Evolutionary conservation across 83 land plant species (phyloP), one percentile per base, ranked within the genome.

Genomic region (Isoetes engelmannii): DNA sequence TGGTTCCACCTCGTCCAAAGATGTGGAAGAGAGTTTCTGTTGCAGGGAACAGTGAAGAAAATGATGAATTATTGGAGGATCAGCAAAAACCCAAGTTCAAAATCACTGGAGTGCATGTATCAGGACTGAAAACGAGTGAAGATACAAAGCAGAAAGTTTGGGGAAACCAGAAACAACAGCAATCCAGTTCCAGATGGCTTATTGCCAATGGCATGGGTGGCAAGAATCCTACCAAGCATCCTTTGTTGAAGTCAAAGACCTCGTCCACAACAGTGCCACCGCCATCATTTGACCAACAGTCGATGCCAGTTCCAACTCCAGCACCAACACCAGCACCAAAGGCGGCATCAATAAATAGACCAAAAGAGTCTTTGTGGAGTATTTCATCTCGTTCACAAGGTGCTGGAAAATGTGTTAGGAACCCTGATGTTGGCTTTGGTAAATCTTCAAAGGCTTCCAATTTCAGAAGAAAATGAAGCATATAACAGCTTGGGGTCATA

Each of bases 41-140:
- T 7, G 28, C 10, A 12, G 62, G 62, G 10, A 59, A 59, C 62
- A 59, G 62, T 13, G 67, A 64, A 13, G 67, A 10, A 47, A 47
- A 64, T 9, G 67, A 64, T 21, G 67, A 41, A 9, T 1, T 41
- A 3, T 7, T 37, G 13, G 9, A 64, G 17, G 21, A 60, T n/a
- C 19, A 13, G 20, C 63, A 60, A 60, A 15, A 8, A 10, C 47
- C 67, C 10, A 44, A 64, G 47, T 64, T 64, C 17, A 64, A 64
- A 53, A 64, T 64, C 47, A 64, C 67, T 41, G 67, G 67, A 44
- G 67, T 64, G 47, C 67, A 64, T 44, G 28, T 59, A 42, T 20
- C 67, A 44, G 47, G 47, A 10, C 49, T 64, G 13, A 44, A 64
- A 19, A 8, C 62, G 67, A 44, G 47, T 44, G 47, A 64, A 37